These are phyloP conservation scores for Gloeophyllum trabeum DNA, from an alignment of 768 basidiomycete genomes.

Conservation along the genomic window DNA sequence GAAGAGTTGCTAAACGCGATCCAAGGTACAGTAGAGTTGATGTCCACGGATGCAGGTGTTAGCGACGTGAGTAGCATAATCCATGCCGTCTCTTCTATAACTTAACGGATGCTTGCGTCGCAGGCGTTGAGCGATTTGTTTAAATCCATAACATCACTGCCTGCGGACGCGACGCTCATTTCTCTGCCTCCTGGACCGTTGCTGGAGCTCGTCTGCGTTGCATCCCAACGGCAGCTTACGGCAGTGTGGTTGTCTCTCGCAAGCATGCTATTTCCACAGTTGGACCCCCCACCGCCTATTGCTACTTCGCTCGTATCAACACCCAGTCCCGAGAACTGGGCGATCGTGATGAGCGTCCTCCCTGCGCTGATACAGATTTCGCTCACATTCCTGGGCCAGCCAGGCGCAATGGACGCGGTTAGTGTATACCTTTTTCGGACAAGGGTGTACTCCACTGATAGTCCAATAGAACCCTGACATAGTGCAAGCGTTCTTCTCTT, in stretches of 20 bases:
- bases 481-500: slow-evolving; percentile 81
- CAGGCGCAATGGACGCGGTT: slow-evolving; percentile 63
- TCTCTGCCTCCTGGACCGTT: slow-evolving; percentile 76
- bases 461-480: slow-evolving; percentile 74
- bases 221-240: slow-evolving; percentile 59
- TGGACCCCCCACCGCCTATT: slow-evolving; percentile 60
- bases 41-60: slow-evolving; percentile 71
- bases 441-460: not conserved
- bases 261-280: slow-evolving; percentile 68
- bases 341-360: slow-evolving; percentile 42
- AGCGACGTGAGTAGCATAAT: slow-evolving; percentile 47
- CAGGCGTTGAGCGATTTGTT: slow-evolving; percentile 71
- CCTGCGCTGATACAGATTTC: slow-evolving; percentile 49
- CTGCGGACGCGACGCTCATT: slow-evolving; percentile 65
- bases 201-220: slow-evolving; percentile 66
- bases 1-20: slow-evolving; percentile 54
- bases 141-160: slow-evolving; percentile 77
- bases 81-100: not conserved
- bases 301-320: slow-evolving; percentile 33
- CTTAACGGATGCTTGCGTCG: not conserved
- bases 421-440: slow-evolving; percentile 13
- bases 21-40: slow-evolving; percentile 51
- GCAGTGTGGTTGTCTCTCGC: slow-evolving; percentile 82
- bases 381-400: slow-evolving; percentile 37
- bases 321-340: slow-evolving; percentile 43